phyloP scores from a whole-genome alignment of 495 filamentous ascomycete genomes.

The Tuber magnatum region DNA sequence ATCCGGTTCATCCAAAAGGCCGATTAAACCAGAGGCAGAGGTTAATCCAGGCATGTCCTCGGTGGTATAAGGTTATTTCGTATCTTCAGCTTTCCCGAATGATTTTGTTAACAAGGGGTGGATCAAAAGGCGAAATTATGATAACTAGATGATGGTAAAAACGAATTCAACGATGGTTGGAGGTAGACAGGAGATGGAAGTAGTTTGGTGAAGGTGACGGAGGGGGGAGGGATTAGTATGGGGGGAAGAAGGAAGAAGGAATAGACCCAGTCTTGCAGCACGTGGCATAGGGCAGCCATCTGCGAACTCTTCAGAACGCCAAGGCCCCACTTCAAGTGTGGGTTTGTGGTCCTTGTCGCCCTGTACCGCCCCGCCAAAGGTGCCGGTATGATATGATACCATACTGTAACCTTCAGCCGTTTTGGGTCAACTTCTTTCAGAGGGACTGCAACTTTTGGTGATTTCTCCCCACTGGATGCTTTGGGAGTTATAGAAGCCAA shows the following conservation, averaged over 20 bases:
- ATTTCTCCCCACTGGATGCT: not conserved
- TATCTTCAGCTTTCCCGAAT: constrained; percentile 31
- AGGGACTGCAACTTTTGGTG: not conserved
- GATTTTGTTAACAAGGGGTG: constrained; percentile 5
- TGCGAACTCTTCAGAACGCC: constrained; percentile 28
- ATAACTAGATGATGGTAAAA: constrained; percentile 23
- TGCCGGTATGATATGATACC: not conserved
- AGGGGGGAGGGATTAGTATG: constrained; percentile 25
- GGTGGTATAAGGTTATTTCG: constrained; percentile 17
- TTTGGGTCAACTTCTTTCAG: not conserved
- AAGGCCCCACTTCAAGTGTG: constrained; percentile 8
- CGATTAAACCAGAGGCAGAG: constrained; percentile 88
- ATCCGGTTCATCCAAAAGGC: constrained; percentile 92
- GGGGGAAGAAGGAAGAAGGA: constrained; percentile 14
- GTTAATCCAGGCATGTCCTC: constrained; percentile 77
- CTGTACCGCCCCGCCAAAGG: not conserved
- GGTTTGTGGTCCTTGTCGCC: not conserved
- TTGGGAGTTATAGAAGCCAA: not conserved
- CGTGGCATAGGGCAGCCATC: constrained; percentile 11
- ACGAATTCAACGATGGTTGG: constrained; percentile 21
- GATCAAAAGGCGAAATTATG: constrained; percentile 10
- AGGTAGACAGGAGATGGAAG: constrained; percentile 31
- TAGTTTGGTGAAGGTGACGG: constrained; percentile 22
- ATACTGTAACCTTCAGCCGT: not conserved
- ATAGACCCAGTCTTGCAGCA: constrained; percentile 17